These are phyloP conservation scores for Chlorophyllum brunneum DNA, from an alignment of 768 basidiomycete genomes.

Conservation along the genomic window DNA sequence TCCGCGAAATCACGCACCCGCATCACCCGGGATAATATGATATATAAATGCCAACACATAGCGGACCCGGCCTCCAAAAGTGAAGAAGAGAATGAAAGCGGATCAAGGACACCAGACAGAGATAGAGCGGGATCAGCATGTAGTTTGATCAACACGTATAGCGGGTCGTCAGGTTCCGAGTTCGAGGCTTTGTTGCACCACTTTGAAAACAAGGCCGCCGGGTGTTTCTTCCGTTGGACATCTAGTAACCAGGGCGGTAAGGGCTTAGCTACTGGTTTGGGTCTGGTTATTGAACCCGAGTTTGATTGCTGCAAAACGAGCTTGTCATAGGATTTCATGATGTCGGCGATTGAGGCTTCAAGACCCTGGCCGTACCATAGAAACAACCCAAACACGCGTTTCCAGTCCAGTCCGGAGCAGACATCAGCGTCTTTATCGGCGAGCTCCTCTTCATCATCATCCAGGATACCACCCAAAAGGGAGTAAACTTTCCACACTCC, in stretches of 20 bases:
- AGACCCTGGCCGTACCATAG: constrained; percentile 84
- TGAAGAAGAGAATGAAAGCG: constrained; percentile 70
- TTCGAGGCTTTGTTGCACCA: constrained; percentile 14
- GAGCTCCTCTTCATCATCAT: constrained; percentile 53
- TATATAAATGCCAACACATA: constrained; percentile 89
- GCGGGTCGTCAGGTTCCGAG: constrained; percentile 48
- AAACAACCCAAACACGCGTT: constrained; percentile 83
- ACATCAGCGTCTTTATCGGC: constrained; percentile 42
- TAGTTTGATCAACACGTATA: constrained; percentile 80
- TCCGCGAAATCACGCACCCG: constrained; percentile 87
- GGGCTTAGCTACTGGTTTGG: constrained; percentile 49
- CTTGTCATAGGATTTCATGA: constrained; percentile 60
- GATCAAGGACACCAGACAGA: constrained; percentile 63
- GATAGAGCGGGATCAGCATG: constrained; percentile 69
- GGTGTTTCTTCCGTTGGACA: constrained; percentile 29
- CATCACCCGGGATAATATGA: constrained; percentile 81
- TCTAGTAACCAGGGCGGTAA: constrained; percentile 13
- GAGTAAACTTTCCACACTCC: constrained; percentile 79
- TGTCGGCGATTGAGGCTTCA: constrained; percentile 65
- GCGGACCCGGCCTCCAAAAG: constrained; percentile 68
- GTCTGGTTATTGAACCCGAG: constrained; percentile 45
- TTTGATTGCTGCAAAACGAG: constrained; percentile 26
- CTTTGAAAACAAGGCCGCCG: constrained; percentile 5
- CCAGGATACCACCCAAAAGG: constrained; percentile 69
- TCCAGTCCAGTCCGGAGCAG: constrained; percentile 84